Evolutionary conservation across 192 early-diverging fungal genomes (phyloP), one percentile per base, ranked within the genome.

Genomic region (Rhizophagus prolifer): DNA sequence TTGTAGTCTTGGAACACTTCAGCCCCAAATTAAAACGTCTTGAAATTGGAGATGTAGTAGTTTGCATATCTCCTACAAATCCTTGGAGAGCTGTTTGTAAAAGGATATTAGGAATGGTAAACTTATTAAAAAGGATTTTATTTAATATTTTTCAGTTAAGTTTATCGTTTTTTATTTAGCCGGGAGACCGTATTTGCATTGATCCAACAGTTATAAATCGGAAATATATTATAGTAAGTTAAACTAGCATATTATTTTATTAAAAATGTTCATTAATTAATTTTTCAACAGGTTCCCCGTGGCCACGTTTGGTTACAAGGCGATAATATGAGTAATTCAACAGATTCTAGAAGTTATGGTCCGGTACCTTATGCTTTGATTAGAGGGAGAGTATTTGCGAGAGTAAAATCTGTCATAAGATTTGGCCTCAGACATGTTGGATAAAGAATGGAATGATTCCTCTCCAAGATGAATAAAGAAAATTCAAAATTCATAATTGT

Each of bases 221-320:
- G 30, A 85, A 88, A 76, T 91, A 86, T 47, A 82, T 95, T 14
- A 86, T 82, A 63, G 90, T 92, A 81, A 71, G 86, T 77, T 21
- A 16, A 23, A 7, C 7, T 41, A 4, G 21, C 23, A 12, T 68
- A 72, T 26, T 6, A 36, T 44, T 21, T 58, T 54, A 26, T 21
- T 47, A 7, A 38, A 44, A 4, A 28, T 61, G 5, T 78, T 10
- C 12, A 64, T 54, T 64, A 9, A 21, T 59, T 30, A 26, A 13
- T 50, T 14, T 23, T 60, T 59, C 71, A 16, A 25, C 61, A 92
- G 91, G 88, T 97, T 3, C 96, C 96, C 12, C 78, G 83, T 6
- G 96, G 96, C 3, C 91, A 96, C 72, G 87, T 97, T 28, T 98
- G 96, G 96, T 79, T 97, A 8, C 92, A 91, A 75, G 96, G 96